Conservation (phyloP, 805 yeast genomes). For the Wickerhamiella brachini region DNA sequence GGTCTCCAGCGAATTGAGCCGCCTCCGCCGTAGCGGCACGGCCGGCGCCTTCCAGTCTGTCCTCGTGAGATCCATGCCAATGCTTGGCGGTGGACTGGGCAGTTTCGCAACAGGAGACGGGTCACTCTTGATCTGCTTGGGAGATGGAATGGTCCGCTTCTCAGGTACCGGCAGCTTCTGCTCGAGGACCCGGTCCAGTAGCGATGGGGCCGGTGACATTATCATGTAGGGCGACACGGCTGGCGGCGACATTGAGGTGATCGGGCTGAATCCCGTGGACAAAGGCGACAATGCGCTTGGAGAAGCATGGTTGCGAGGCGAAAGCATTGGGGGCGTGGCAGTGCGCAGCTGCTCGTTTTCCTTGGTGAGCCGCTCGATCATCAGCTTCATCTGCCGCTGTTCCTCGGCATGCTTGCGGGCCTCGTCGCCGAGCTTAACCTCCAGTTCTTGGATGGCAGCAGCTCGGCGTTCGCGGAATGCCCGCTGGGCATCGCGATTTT, state of each 20-base stretch:
- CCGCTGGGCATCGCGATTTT: constrained; percentile 76
- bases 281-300: background rate
- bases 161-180: constrained; percentile 22
- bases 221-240: constrained; percentile 4
- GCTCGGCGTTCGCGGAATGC: constrained; percentile 70
- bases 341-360: constrained; percentile 34
- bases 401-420: constrained; percentile 55
- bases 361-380: constrained; percentile 50
- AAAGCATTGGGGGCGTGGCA: constrained; percentile 23
- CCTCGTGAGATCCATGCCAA: constrained; percentile 13
- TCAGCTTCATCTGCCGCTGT: constrained; percentile 69
- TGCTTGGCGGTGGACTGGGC: background rate
- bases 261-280: constrained; percentile 2
- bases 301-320: constrained; percentile 1
- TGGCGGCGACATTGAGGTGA: constrained; percentile 23
- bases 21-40: constrained; percentile 16
- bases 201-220: constrained; percentile 13
- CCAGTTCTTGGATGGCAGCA: constrained; percentile 39
- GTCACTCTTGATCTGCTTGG: background rate
- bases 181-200: constrained; percentile 25
- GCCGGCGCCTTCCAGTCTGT: constrained; percentile 19
- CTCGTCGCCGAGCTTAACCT: constrained; percentile 86
- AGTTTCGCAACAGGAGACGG: background rate
- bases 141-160: background rate
- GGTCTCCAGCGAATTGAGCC: constrained; percentile 12